Percentiles rank a stretch among this genome's conserved stretches.
These are phyloP conservation scores for Beverwykella pulmonaria DNA, from an alignment of 495 filamentous ascomycete genomes.

Conservation along the genomic window DNA sequence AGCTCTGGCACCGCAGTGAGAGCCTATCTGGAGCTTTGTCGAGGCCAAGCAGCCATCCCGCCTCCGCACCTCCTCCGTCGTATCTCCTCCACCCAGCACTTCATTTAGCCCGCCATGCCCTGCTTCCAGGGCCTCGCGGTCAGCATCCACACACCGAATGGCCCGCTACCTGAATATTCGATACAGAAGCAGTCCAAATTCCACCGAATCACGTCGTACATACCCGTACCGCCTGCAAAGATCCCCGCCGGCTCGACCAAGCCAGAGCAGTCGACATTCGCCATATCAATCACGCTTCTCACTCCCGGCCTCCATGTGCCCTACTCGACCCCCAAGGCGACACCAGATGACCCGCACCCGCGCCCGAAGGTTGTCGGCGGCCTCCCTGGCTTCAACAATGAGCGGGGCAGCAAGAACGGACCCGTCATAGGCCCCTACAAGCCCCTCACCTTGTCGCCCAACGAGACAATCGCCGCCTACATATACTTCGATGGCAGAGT, in stretches of 20 bases:
- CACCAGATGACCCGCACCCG: constrained; percentile 70
- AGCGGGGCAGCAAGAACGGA: constrained; percentile 56
- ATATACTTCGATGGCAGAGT: constrained; percentile 96
- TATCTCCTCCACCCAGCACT: constrained; percentile 16
- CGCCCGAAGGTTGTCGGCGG: constrained; percentile 76
- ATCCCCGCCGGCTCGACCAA: constrained; percentile 67
- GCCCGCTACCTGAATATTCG: constrained; percentile 87
- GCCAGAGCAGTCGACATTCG: constrained; percentile 90
- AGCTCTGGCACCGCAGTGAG: neutral
- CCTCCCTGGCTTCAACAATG: constrained; percentile 57
- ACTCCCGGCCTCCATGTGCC: constrained; percentile 86
- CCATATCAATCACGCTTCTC: constrained; percentile 92
- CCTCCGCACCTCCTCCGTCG: constrained; percentile 9
- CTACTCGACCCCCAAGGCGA: constrained; percentile 81
- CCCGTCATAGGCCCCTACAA: constrained; percentile 78
- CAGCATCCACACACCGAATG: constrained; percentile 89
- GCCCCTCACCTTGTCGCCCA: constrained; percentile 81
- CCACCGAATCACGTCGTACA: constrained; percentile 93
- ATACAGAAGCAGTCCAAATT: constrained; percentile 89
- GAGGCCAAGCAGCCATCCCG: constrained; percentile 14
- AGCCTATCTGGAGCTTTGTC: neutral
- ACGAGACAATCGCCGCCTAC: constrained; percentile 97
- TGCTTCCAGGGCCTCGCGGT: constrained; percentile 98
- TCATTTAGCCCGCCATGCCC: constrained; percentile 62
- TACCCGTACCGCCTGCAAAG: constrained; percentile 88